These are phyloP conservation scores for Talaromyces wortmannii DNA, from an alignment of 495 filamentous ascomycete species.

Conservation along the genomic window DNA sequence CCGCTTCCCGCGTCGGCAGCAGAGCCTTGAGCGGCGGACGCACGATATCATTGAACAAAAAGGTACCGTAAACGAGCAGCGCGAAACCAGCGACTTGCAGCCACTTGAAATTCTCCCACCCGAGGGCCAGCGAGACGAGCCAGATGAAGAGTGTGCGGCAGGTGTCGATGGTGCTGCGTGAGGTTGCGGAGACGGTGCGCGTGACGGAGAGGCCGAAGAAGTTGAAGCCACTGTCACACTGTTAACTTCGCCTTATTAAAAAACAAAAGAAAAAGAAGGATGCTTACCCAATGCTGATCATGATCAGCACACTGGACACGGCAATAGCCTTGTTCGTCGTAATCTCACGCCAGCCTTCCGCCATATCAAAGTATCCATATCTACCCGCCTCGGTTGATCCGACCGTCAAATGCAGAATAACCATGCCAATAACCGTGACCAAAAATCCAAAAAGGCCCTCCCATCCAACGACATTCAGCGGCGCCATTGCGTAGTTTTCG, in stretches of 20 bases:
- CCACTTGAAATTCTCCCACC: constrained; percentile 98
- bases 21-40: constrained; percentile 66
- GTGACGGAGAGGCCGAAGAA: constrained; percentile 96
- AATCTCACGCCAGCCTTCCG: constrained; percentile 77
- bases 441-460: constrained; percentile 88
- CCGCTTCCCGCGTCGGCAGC: constrained; percentile 22
- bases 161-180: constrained; percentile 92
- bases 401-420: constrained; percentile 68
- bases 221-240: constrained; percentile 73
- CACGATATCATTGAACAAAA: constrained; percentile 91
- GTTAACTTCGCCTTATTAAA: not conserved
- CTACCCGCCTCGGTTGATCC: constrained; percentile 67
- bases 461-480: constrained; percentile 90
- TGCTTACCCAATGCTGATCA: constrained; percentile 90
- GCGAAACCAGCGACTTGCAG: constrained; percentile 85
- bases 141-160: constrained; percentile 98
- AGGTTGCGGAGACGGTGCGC: constrained; percentile 78
- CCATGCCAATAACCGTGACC: constrained; percentile 74
- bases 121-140: constrained; percentile 85
- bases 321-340: constrained; percentile 60
- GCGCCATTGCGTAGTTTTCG: constrained; percentile 81
- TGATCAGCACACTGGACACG: constrained; percentile 75
- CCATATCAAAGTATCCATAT: constrained; percentile 83
- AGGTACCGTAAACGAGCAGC: constrained; percentile 91
- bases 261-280: not conserved